Evolutionary conservation across 2,329 filamentous ascomycete genomes (phyloP), one percentile per base, ranked within the genome.

Genomic region (Tothia fuscella): DNA sequence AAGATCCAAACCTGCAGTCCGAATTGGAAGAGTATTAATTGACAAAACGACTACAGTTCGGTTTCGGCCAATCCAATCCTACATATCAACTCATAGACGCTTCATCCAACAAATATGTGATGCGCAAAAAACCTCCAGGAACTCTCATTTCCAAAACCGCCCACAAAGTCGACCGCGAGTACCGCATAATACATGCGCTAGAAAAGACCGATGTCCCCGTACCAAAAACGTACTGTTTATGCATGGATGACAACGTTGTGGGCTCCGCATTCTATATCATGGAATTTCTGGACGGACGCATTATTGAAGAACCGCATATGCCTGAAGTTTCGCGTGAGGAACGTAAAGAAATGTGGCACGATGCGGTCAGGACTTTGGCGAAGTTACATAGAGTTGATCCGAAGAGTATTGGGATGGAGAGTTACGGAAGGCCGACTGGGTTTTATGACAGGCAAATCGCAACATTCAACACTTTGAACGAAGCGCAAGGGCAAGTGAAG

Each of bases 211-310:
- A 80, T 56, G 84, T 93, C 10, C 82, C 86, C 0, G 84, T 91
- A 0, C 87, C 87, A 5, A 78, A 73, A 57, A 74, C 82, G 5
- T 81, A 84, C 61, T 80, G 78, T 53, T 72, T 93, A 16, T 94
- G 87, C 63, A 79, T 87, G 59, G 86, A 93, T 61, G 64, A 66
- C 28, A 60, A 58, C 42, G 68, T 93, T 24, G 68, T 94, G 47
- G 87, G 86, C 45, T 93, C 86, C 5, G 72, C 84, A 2, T 94
- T 94, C 60, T 94, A 94, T 64, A 76, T 94, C 55, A 94, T 94
- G 87, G 78, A 83, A 58, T 94, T 87, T 57, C 70, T 93, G 43
- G 80, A 89, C 55, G 87, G 87, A 19, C 79, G 87, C 54, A 89
- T 93, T 61, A 82, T 93, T 54, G 81, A 85, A 53, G 83, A 93